These are phyloP conservation scores for Oryza punctata DNA, from an alignment of 176 grass and related monocot species.

Conservation along the genomic window DNA sequence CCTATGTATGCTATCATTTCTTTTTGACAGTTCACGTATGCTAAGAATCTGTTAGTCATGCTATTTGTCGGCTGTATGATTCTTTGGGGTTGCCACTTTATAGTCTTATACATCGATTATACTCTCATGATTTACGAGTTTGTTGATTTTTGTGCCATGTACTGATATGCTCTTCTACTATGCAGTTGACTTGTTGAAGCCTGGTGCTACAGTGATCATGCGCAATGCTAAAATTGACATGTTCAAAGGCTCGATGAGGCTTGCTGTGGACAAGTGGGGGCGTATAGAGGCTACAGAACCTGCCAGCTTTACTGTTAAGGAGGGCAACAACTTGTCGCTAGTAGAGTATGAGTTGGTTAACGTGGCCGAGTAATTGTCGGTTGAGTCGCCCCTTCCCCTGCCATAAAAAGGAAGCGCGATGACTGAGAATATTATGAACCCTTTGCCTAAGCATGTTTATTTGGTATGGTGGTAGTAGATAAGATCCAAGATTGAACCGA, in stretches of 20 bases:
- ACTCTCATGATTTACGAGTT: not conserved
- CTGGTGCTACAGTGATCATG: slow-evolving; percentile 65
- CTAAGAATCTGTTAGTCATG: not conserved
- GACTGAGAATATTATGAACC: slow-evolving; percentile 29
- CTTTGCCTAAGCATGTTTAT: slow-evolving; percentile 39
- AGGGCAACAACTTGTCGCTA: slow-evolving; percentile 82
- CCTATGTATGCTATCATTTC: no score
- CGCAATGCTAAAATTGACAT: slow-evolving; percentile 94
- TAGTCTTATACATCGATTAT: not conserved
- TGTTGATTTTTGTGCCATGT: not conserved
- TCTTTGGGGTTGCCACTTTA: not conserved
- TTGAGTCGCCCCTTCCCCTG: not conserved
- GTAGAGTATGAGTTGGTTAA: slow-evolving; percentile 96
- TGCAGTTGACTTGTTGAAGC: slow-evolving; percentile 77
- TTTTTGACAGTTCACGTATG: no score
- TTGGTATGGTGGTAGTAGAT: slow-evolving; percentile 40
- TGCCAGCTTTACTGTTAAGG: slow-evolving; percentile 72
- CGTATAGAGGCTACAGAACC: slow-evolving; percentile 72
- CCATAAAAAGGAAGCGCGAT: slow-evolving; percentile 45
- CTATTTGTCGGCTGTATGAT: not conserved
- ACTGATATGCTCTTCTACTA: not conserved
- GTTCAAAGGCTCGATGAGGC: slow-evolving; percentile 91
- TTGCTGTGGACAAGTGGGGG: slow-evolving; percentile 92
- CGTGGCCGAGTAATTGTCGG: slow-evolving; percentile 49
- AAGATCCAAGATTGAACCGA: slow-evolving; percentile 27